Evolutionary conservation across 495 filamentous ascomycete species (phyloP), one percentile per base, ranked within the genome.

Genomic region (Penicillium bialowiezense): DNA sequence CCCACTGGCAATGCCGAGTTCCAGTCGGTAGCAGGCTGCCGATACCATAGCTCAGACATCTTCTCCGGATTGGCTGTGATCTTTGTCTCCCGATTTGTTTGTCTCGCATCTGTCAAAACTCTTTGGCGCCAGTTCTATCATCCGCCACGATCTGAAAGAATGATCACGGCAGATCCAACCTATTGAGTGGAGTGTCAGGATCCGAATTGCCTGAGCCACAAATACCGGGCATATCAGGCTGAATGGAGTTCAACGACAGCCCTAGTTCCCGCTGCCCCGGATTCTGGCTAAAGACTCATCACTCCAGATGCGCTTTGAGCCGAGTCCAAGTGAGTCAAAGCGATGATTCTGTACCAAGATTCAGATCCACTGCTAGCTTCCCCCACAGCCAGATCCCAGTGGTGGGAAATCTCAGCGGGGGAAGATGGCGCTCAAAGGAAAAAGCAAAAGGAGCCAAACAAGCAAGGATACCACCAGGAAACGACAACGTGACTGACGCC

Each of bases 1-100:
- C 78, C 77, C 39, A 82, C 65, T 12, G 70, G 71, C 7, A 73
- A 58, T 26, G 62, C 58, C 48, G 62, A 57, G 46, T 64, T 51
- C 62, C 57, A 59, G 33, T 37, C 21, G 5, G 24, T 18, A 32
- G 56, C 54, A n/a, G 55, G 57, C 15, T 52, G 46, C n/a, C 58
- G 44, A 43, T 68, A 70, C 67, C 67, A 70, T 13, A 70, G 48
- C 36, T 66, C 61, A 3, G 56, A 61, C 63, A 66, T 68, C 2
- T 19, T 52, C 24, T 9, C 3, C 3, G 4, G 12, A 23, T 44
- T 34, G 12, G 18, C 12, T 32, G 29, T 32, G 7, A 7, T 32
- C 29, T 32, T 32, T 12, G 29, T 32, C 23, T 26, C 23, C 8
- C 12, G 5, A 32, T 7, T 32, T 32, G 24, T 5, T 28, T 28